These are phyloP conservation scores for Aureobasidium sp. DNA, from an alignment of 2,329 filamentous ascomycete species.

Conservation along the genomic window DNA sequence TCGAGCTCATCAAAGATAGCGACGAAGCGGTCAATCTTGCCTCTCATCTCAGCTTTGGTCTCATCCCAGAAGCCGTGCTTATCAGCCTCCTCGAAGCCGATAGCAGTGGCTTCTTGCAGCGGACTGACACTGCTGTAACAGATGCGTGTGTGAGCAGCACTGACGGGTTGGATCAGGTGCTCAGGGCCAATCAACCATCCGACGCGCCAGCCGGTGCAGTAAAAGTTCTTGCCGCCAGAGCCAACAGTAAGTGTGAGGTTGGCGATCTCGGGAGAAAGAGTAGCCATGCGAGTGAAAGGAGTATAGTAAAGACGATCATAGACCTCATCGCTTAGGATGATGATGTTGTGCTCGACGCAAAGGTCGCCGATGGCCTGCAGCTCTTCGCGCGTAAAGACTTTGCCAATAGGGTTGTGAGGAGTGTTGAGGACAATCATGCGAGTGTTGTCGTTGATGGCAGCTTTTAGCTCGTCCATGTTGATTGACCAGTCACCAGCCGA, in stretches of 20 bases:
- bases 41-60: slow-evolving; percentile 79
- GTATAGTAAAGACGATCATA: slow-evolving; percentile 95
- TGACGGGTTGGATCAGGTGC: slow-evolving; percentile 83
- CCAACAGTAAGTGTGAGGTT: slow-evolving; percentile 86
- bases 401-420: slow-evolving; percentile 92
- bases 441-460: slow-evolving; percentile 74
- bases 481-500: slow-evolving; percentile 85
- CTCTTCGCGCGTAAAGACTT: slow-evolving; percentile 82
- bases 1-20: slow-evolving; percentile 47
- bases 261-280: slow-evolving; percentile 82
- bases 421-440: slow-evolving; percentile 95
- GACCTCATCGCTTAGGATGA: slow-evolving; percentile 61
- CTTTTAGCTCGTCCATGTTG: slow-evolving; percentile 74
- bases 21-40: slow-evolving; percentile 82
- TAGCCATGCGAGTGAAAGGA: slow-evolving; percentile 88
- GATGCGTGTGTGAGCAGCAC: slow-evolving; percentile 88
- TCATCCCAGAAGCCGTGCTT: slow-evolving; percentile 79
- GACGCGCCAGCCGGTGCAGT: slow-evolving; percentile 94
- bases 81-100: slow-evolving; percentile 89
- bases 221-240: slow-evolving; percentile 96
- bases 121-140: slow-evolving; percentile 93
- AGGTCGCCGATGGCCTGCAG: slow-evolving; percentile 78
- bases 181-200: slow-evolving; percentile 89
- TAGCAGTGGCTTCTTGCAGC: slow-evolving; percentile 86
- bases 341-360: slow-evolving; percentile 86